Conservation (phyloP, 2,329 filamentous ascomycete genomes). For the Calonectria leucothoes region DNA sequence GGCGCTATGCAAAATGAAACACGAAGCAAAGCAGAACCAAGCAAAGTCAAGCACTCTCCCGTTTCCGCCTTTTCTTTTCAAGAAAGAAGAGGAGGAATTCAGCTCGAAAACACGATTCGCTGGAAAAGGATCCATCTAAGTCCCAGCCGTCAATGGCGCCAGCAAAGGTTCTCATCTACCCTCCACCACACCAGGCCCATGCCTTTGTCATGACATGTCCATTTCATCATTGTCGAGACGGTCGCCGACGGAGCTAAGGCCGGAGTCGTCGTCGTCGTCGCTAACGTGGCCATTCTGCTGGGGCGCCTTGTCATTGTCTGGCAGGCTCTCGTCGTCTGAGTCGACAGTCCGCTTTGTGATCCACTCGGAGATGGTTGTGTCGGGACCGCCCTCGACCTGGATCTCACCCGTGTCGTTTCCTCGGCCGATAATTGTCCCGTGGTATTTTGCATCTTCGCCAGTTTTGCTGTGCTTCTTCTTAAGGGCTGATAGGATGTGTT, state of each 20-base stretch:
- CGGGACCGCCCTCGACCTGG: conserved; percentile 78
- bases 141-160: neutral
- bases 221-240: conserved; percentile 58
- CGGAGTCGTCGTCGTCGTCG: conserved; percentile 61
- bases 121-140: neutral
- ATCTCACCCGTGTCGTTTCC: conserved; percentile 77
- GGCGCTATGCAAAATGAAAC: conserved; percentile 43
- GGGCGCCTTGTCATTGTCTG: conserved; percentile 21
- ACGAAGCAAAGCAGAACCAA: conserved; percentile 6
- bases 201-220: conserved; percentile 52
- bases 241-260: conserved; percentile 68
- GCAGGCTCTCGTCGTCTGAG: conserved; percentile 7
- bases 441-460: conserved; percentile 86
- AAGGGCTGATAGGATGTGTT: conserved; percentile 63
- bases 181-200: neutral
- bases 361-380: conserved; percentile 52
- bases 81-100: neutral
- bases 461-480: conserved; percentile 95
- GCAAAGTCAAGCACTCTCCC: neutral
- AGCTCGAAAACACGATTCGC: neutral
- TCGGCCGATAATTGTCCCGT: conserved; percentile 85
- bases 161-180: neutral
- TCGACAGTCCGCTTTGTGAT: conserved; percentile 44
- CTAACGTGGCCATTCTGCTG: conserved; percentile 39
- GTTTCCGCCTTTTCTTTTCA: neutral